Base-by-base conservation (phyloP, 192 early-diverging fungal genomes). In the Coemansia sp. region DNA sequence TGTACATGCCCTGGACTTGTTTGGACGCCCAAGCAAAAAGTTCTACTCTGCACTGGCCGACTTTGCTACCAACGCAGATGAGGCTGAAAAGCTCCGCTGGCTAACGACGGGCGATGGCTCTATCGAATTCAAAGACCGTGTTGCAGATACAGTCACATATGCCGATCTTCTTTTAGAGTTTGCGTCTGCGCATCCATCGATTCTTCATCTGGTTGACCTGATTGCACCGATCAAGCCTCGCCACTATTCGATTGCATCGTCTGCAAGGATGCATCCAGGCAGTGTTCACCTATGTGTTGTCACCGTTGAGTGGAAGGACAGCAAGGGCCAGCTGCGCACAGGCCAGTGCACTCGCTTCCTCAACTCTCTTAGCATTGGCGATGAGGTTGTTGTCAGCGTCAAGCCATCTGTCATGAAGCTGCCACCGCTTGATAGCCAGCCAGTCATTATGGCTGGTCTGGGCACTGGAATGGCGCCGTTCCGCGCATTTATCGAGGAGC, bases 381-480 rank as follows among this genome's bases (percentile, higher is more conserved):
- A 85, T 57, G 68, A 68, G 7, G 85, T 98, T 47, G 89, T 89
- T 15, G 96, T 98, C 15, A 88, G 91, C 43, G 90, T 98, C 85
- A 98, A 96, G 85, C 94, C 95, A 32, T 95, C 93, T 0, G 95
- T 98, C 15, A 98, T 98, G 96, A 96, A 94, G 74, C 80, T 98
- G 63, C 96, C 96, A 58, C 85, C 90, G 32, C 80, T 85, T 19
- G 89, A 91, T 71, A 68, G 73, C 41, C 90, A 92, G 64, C 96
- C 96, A 46, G 92, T 98, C 36, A 92, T 98, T 70, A 97, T 98
- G 95, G 90, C 96, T 39, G 96, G 96, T 67, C 88, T 98, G 32
- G 96, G 96, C 66, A 98, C 96, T 6, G 96, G 96, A 65, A 98
- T 98, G 96, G 96, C 96, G 21, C 96, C 96, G 12, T 98, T 98